phyloP scores from a whole-genome alignment of 2,329 filamentous ascomycete genomes.

The Bimuria novae-zelandiae region DNA sequence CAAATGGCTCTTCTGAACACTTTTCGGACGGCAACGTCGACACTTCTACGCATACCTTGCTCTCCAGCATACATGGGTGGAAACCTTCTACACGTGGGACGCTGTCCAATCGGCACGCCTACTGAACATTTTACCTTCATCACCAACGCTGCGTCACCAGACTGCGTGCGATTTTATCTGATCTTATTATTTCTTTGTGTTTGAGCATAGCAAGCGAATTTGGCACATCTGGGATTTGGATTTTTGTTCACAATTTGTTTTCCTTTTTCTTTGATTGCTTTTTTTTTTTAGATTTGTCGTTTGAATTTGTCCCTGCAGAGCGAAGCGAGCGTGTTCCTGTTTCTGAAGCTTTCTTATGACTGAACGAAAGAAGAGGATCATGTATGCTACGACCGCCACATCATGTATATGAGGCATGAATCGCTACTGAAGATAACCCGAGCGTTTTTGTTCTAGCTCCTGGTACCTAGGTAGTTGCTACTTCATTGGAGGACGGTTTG shows the following conservation, averaged over 20 bases:
- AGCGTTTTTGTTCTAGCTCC: background rate
- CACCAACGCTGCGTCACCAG: constrained; percentile 6
- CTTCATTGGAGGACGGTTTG: background rate
- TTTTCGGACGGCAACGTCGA: constrained; percentile 42
- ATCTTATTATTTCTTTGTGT: constrained; percentile 17
- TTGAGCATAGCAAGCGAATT: constrained; percentile 36
- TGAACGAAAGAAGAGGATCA: constrained; percentile 15
- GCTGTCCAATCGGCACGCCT: constrained; percentile 18
- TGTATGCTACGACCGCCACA: constrained; percentile 15
- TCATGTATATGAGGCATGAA: constrained; percentile 12
- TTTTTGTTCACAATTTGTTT: constrained; percentile 24
- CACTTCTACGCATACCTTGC: constrained; percentile 11
- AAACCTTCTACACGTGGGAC: constrained; percentile 25
- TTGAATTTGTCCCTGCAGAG: constrained; percentile 25
- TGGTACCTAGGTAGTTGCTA: background rate
- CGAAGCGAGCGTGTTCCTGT: constrained; percentile 38
- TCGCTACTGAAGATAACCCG: background rate
- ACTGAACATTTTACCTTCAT: constrained; percentile 5
- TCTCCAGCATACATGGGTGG: constrained; percentile 27
- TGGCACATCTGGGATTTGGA: constrained; percentile 37
- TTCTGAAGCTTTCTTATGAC: constrained; percentile 36
- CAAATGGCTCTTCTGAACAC: constrained; percentile 21
- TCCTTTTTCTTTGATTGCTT: constrained; percentile 17
- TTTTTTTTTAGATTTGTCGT: constrained; percentile 12
- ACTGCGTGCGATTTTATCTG: constrained; percentile 20